These are phyloP conservation scores for Ceratocystis variospora DNA, from an alignment of 2,329 filamentous ascomycete genomes.

Conservation along the genomic window DNA sequence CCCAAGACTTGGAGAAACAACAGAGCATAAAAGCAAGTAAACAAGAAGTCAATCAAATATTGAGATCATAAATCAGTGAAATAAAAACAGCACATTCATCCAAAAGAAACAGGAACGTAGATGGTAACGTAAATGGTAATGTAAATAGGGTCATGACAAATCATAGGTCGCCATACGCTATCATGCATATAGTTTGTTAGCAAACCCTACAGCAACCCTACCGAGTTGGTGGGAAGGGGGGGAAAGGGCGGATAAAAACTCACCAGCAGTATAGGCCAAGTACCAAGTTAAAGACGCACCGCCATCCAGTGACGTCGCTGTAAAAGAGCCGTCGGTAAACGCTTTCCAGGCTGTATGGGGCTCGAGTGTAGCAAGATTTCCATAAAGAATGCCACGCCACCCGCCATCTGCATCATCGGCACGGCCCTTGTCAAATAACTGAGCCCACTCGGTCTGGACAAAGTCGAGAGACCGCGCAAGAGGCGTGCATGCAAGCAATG, in stretches of 20 bases:
- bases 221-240: too few species aligned
- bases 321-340: conserved; percentile 54
- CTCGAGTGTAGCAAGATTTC: conserved; percentile 67
- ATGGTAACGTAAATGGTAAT: not conserved
- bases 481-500: conserved; percentile 53
- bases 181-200: not conserved
- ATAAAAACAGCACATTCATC: not conserved
- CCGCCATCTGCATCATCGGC: conserved; percentile 54
- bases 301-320: conserved; percentile 59
- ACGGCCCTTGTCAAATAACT: conserved; percentile 57
- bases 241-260: conserved; percentile 26
- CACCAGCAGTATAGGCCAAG: conserved; percentile 61
- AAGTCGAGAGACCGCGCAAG: conserved; percentile 55
- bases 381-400: conserved; percentile 76
- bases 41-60: not conserved
- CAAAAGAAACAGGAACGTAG: too few species aligned
- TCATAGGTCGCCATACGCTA: not conserved
- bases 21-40: not conserved
- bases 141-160: not conserved
- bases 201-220: not conserved
- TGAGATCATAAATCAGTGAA: not conserved
- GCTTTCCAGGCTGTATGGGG: conserved; percentile 57
- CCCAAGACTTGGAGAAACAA: not conserved
- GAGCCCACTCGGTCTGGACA: conserved; percentile 69
- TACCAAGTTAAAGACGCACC: conserved; percentile 80